Base-by-base conservation (phyloP, 257 asterid genomes). In the Verbascum thapsus region DNA sequence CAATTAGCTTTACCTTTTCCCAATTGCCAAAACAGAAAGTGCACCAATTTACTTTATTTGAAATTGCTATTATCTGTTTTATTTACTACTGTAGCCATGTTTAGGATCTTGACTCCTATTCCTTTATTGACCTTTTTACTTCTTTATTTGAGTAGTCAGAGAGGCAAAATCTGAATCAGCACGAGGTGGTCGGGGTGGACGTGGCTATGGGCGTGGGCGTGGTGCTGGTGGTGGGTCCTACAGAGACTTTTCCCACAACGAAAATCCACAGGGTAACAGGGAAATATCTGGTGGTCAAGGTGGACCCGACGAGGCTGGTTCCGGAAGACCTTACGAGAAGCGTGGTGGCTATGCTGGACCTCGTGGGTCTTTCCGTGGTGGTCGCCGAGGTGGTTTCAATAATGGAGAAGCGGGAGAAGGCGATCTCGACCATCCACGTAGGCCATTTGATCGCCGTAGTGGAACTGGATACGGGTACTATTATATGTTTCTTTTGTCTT, bases 401-500 rank as follows among this genome's bases (percentile, higher is more conserved):
- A 84, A 86, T 64, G 98, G 95, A 26, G 96, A 86, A 56, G 57
- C 9, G n/a, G 78, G 78, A 15, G 95, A 86, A 40, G 91, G 84
- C 3, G 77, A 72, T 6, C 63, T 59, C 5, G 92, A 87, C 19
- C 85, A 86, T 52, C 90, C 92, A 50, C 88, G 86, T 44, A 79
- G 92, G 74, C 39, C 43, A 18, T 85, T 61, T 20, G 97, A 85
- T 18, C 88, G 90, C 50, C 94, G 62, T 15, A 87, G 90, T 73
- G 97, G 96, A 72, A 80, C 86, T 68, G 94, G 88, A 1, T 83
- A 78, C 18, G 97, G 96, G 96, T 89, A 80, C 35, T 37, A n/a
- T 38, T n/a, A 58, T 54, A 6, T 43, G 10, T 60, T 53, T 66
- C 9, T 40, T 32, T 15, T 53, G 53, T 10, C 26, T 51, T 39